phyloP scores from a whole-genome alignment of 1,139 yeast species.

The Candida sp. region DNA sequence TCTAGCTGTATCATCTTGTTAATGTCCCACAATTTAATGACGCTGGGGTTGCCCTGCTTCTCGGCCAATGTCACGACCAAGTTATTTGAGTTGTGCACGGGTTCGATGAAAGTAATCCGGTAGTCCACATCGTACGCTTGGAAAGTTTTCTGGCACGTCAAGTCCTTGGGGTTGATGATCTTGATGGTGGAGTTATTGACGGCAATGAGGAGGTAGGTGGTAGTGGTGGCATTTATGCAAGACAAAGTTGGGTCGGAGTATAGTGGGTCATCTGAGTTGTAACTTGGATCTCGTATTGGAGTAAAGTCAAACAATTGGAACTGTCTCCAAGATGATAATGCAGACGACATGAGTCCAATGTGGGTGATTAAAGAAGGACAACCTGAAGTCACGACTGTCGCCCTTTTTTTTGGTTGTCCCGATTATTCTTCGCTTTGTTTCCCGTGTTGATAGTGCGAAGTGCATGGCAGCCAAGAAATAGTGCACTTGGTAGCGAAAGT shows the following conservation, averaged over 20 bases:
- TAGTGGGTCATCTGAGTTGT: constrained; percentile 62
- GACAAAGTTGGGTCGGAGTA: constrained; percentile 82
- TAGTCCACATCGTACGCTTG: constrained; percentile 69
- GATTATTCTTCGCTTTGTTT: no score
- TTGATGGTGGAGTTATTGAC: constrained; percentile 58
- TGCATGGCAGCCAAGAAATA: no score
- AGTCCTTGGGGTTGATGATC: constrained; percentile 39
- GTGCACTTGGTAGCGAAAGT: no score
- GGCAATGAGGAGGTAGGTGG: constrained; percentile 59
- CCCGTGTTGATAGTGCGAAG: no score
- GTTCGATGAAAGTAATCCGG: constrained; percentile 59
- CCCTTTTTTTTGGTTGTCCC: neutral
- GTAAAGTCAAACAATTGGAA: constrained; percentile 85
- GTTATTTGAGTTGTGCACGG: constrained; percentile 42
- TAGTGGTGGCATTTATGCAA: constrained; percentile 58
- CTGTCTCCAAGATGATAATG: constrained; percentile 71
- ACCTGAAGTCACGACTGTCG: neutral
- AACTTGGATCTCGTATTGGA: constrained; percentile 85
- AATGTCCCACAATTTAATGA: constrained; percentile 77
- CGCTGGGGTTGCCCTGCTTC: constrained; percentile 68
- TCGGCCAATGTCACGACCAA: constrained; percentile 76
- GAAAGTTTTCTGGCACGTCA: constrained; percentile 49
- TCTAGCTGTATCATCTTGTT: constrained; percentile 44
- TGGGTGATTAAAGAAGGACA: neutral
- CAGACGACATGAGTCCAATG: constrained; percentile 11